Evolutionary conservation across 2,329 filamentous ascomycete species (phyloP).

Genomic region (Xylogone sp.): DNA sequence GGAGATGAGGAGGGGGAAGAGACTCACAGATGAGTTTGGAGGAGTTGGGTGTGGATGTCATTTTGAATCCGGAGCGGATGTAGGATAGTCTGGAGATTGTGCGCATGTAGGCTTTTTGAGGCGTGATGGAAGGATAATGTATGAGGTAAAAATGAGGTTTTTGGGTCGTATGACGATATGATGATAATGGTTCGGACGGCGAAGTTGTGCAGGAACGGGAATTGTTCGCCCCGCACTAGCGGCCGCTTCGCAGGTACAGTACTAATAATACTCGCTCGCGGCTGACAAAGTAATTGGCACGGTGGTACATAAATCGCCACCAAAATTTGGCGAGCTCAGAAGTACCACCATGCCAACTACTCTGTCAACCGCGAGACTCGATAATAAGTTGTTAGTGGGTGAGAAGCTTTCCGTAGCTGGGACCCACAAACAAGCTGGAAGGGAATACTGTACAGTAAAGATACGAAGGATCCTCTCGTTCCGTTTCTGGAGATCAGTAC

Average conservation of each 20-base stretch:
- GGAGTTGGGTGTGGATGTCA: constrained; percentile 16
- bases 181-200: background rate
- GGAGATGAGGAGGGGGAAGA: background rate
- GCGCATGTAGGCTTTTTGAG: background rate
- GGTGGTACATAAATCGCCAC: too few relatives aligned
- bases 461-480: too few relatives aligned
- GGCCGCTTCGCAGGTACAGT: background rate
- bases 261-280: too few relatives aligned
- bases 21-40: constrained; percentile 29
- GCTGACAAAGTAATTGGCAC: too few relatives aligned
- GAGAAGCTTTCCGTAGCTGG: too few relatives aligned
- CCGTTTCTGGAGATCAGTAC: too few relatives aligned
- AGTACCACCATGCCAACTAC: too few relatives aligned
- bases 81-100: background rate
- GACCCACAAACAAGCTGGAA: too few relatives aligned
- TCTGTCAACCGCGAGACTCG: too few relatives aligned
- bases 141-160: background rate
- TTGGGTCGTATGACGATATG: background rate
- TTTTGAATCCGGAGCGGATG: background rate
- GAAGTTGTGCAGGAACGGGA: background rate
- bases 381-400: too few relatives aligned
- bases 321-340: too few relatives aligned
- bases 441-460: too few relatives aligned
- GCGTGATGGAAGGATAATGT: background rate
- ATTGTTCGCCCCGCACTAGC: background rate